phyloP scores from a whole-genome alignment of 441 rosid species.

The Iberis amara region DNA sequence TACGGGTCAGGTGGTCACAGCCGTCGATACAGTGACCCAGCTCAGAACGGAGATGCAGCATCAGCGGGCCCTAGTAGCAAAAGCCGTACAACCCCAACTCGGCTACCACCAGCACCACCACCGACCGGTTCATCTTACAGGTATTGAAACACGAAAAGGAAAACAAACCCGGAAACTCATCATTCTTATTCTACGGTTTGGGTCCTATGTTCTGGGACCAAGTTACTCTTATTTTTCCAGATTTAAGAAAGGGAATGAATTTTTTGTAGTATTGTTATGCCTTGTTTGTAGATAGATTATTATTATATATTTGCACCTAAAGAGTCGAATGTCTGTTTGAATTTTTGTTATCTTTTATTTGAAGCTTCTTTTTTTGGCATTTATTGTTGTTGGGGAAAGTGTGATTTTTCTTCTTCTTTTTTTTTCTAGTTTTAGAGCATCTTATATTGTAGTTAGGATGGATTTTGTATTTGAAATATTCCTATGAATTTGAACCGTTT shows the following conservation, averaged over 20 bases:
- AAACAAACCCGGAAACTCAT: not conserved
- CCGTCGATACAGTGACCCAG: constrained; percentile 42
- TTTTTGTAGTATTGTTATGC: constrained; percentile 24
- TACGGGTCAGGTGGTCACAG: constrained; percentile 52
- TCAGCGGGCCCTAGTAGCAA: constrained; percentile 42
- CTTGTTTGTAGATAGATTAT: constrained; percentile 28
- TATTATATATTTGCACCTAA: constrained; percentile 13
- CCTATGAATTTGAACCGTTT: no score
- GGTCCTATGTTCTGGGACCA: constrained; percentile 30
- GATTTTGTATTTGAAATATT: no score
- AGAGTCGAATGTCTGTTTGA: not conserved
- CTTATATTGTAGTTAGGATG: no score
- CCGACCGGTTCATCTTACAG: constrained; percentile 56
- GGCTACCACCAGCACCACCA: constrained; percentile 97
- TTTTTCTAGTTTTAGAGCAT: no score
- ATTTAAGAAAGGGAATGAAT: constrained; percentile 22
- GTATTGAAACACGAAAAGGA: constrained; percentile 41
- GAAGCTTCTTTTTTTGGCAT: no score
- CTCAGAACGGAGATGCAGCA: constrained; percentile 51
- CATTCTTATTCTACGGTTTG: not conserved
- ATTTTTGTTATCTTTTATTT: no score
- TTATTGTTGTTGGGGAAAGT: no score
- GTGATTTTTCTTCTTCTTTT: no score
- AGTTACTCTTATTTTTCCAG: constrained; percentile 25
- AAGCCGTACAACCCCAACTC: constrained; percentile 79